These are phyloP conservation scores for Penicillium janthinellum DNA, from an alignment of 2,329 filamentous ascomycete genomes.

Conservation along the genomic window DNA sequence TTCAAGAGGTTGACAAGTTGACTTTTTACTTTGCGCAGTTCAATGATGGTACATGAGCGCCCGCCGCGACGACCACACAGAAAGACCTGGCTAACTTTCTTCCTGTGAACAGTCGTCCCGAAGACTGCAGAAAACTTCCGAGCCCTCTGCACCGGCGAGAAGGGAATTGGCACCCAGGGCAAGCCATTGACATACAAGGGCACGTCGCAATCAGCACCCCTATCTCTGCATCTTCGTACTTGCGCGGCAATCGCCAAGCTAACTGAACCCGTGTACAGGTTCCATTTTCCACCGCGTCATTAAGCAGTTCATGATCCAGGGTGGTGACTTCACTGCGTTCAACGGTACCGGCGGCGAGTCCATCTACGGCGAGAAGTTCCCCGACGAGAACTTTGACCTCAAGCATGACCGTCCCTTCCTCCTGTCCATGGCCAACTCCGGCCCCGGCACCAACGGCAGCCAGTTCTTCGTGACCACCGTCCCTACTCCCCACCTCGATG, in stretches of 20 bases:
- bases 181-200: constrained; percentile 90
- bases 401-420: constrained; percentile 94
- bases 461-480: constrained; percentile 99
- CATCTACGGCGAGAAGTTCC: constrained; percentile 97
- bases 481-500: constrained; percentile 88
- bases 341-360: constrained; percentile 96
- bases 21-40: constrained; percentile 41
- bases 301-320: constrained; percentile 98
- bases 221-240: background rate
- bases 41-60: constrained; percentile 46
- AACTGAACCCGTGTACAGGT: constrained; percentile 47
- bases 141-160: constrained; percentile 90
- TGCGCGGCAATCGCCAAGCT: background rate
- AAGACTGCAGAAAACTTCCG: constrained; percentile 98
- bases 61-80: background rate
- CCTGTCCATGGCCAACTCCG: constrained; percentile 97
- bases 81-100: background rate
- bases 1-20: constrained; percentile 17
- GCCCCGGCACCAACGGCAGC: constrained; percentile 90
- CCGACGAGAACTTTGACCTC: constrained; percentile 90
- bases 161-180: constrained; percentile 77
- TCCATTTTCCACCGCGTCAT: constrained; percentile 95
- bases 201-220: constrained; percentile 24
- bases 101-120: constrained; percentile 64
- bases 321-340: constrained; percentile 92